phyloP scores from a whole-genome alignment of 371 early-diverging fungal species.

The Mortierella sp. region DNA sequence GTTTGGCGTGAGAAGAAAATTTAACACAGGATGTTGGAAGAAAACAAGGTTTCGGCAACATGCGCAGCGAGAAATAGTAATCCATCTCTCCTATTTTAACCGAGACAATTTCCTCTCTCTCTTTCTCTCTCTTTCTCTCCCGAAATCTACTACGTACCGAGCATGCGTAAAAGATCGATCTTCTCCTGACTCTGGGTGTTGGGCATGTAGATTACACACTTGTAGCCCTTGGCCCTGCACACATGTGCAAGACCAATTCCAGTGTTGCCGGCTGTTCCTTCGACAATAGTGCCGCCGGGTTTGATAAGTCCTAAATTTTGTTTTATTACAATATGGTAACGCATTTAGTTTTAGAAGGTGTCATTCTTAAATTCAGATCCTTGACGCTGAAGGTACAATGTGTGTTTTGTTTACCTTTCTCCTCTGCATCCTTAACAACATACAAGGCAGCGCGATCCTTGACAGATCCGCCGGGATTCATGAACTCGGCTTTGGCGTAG shows the following conservation, averaged over 20 bases:
- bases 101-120: too few relatives aligned
- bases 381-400: too few relatives aligned
- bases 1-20: conserved; percentile 5
- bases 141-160: conserved; percentile 63
- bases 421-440: conserved; percentile 94
- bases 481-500: conserved; percentile 95
- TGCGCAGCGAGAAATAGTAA: neutral
- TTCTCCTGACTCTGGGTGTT: conserved; percentile 97
- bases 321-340: too few relatives aligned
- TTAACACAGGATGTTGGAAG: neutral
- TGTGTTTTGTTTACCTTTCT: conserved; percentile 56
- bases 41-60: conserved; percentile 10
- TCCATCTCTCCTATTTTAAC: neutral
- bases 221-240: conserved; percentile 95
- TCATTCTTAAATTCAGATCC: too few relatives aligned
- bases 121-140: too few relatives aligned
- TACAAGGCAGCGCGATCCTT: conserved; percentile 96
- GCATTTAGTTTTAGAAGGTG: neutral
- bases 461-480: conserved; percentile 98
- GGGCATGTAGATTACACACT: conserved; percentile 97
- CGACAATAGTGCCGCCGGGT: conserved; percentile 95
- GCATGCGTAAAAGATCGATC: conserved; percentile 91
- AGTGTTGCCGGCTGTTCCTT: conserved; percentile 97
- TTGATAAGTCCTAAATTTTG: conserved; percentile 72
- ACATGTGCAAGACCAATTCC: conserved; percentile 97